A percentile compares a stretch with the other conserved stretches of the same genome.
These are phyloP conservation scores for Venturiaceae sp. DNA, from an alignment of 2,329 filamentous ascomycete species.

Conservation along the genomic window DNA sequence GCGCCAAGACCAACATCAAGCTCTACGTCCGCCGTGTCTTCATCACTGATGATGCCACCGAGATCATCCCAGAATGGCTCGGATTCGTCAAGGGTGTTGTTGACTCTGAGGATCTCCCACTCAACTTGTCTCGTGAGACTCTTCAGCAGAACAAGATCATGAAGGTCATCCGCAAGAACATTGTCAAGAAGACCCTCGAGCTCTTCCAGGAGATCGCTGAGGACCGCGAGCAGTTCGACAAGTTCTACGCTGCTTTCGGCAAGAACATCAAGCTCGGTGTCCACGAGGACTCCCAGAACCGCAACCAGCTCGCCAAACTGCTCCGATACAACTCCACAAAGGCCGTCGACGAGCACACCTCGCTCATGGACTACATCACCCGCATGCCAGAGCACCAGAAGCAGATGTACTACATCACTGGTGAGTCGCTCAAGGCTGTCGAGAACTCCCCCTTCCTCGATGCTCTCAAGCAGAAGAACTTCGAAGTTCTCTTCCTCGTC, in stretches of 20 bases:
- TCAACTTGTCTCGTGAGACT: constrained; percentile 99
- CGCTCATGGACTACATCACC: constrained; percentile 92
- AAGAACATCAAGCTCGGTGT: constrained; percentile 99
- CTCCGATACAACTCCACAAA: constrained; percentile 99
- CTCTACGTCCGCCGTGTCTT: constrained; percentile 99
- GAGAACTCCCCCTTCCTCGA: constrained; percentile 98
- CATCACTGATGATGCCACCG: constrained; percentile 98
- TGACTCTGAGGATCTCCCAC: constrained; percentile 97
- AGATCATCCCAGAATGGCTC: constrained; percentile 98
- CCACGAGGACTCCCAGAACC: constrained; percentile 99
- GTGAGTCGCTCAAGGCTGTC: constrained; percentile 98
- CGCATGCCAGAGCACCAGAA: constrained; percentile 99
- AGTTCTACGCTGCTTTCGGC: constrained; percentile 99
- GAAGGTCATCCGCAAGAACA: constrained; percentile 99
- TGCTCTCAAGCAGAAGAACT: constrained; percentile 96
- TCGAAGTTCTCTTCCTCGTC: constrained; percentile 98
- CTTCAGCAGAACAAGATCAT: constrained; percentile 99
- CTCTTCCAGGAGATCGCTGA: constrained; percentile 98
- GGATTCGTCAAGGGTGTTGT: constrained; percentile 99
- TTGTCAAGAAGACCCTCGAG: constrained; percentile 99
- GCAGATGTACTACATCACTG: constrained; percentile 99
- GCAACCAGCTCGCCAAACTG: constrained; percentile 84
- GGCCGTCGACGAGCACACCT: constrained; percentile 92
- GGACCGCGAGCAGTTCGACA: constrained; percentile 99
- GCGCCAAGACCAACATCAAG: constrained; percentile 99